Base-by-base conservation (phyloP, 805 yeast species). In the Lachancea lanzarotensis region DNA sequence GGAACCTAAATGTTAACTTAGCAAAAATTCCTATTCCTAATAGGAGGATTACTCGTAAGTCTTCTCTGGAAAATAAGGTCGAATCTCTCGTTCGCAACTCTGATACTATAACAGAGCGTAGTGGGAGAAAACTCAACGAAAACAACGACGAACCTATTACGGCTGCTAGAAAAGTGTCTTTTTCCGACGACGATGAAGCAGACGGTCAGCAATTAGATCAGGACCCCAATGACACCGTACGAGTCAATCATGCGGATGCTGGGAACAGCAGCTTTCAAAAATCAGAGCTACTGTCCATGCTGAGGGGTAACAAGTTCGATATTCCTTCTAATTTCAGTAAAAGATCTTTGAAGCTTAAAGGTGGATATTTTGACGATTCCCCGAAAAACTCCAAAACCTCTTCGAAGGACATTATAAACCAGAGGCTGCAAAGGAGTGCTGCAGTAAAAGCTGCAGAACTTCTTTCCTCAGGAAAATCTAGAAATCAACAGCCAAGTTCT, bases 371-470 rank as follows among this genome's bases (percentile, higher is more conserved):
- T 29, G 39, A 55, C 22, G 47, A 54, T 40, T 55, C 55, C 25
- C 58, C 57, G 12, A 65, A 62, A 43, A 61, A 62, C 43, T 57
- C 65, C 5, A 35, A 29, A 10, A 62, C 58, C 6, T 59, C 55
- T 48, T 57, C 62, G 31, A 53, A 66, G 50, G 59, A 57, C 47
- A 53, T 57, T 26, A 41, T 60, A 30, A 63, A 66, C 1, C 48
- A 47, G 31, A 50, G 60, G 36, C 46, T 52, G 6, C 55, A 60
- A 31, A 57, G 64, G 27, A 50, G 43, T 40, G 65, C 63, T n/a
- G 66, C 65, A 12, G 56, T 50, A 44, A 51, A 54, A 31, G 63
- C 67, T 1, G 57, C 65, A 6, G 54, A 55, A 31, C 49, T 58
- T 20, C 45, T 60, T 2, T 48, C 62, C 2, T 49, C 59, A 9